Evolutionary conservation across 2,329 filamentous ascomycete genomes (phyloP).

Genomic region (Xylaria digitata): DNA sequence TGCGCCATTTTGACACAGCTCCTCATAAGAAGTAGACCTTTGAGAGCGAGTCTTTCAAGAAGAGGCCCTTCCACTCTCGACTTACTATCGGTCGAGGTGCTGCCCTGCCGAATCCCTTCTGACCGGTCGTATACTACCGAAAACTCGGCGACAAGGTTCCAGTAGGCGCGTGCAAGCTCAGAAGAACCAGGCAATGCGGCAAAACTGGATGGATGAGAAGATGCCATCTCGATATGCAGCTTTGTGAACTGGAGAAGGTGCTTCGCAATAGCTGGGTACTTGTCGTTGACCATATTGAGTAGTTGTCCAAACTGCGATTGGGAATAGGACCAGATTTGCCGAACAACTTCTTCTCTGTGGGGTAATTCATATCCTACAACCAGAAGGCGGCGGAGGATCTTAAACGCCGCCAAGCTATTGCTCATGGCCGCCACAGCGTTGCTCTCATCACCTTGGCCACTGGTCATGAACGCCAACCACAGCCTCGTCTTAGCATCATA

Average conservation of each 20-base stretch:
- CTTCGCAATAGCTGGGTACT: conserved; percentile 69
- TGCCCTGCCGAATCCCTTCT: conserved; percentile 63
- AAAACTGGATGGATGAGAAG: conserved; percentile 83
- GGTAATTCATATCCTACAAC: conserved; percentile 87
- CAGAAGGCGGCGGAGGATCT: conserved; percentile 81
- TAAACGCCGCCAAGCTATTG: conserved; percentile 82
- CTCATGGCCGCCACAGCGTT: conserved; percentile 73
- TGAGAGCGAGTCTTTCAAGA: conserved; percentile 82
- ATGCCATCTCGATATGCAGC: conserved; percentile 87
- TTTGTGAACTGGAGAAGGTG: conserved; percentile 92
- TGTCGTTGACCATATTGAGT: conserved; percentile 65
- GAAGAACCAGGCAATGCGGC: conserved; percentile 83
- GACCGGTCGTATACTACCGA: conserved; percentile 77
- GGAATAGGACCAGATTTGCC: conserved; percentile 82
- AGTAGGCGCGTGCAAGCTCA: conserved; percentile 82
- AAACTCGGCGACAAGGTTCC: conserved; percentile 81
- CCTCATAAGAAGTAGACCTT: conserved; percentile 83
- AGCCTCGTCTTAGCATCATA: conserved; percentile 78
- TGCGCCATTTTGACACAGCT: conserved; percentile 88
- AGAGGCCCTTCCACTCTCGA: conserved; percentile 70
- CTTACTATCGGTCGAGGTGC: conserved; percentile 55
- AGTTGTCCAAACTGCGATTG: conserved; percentile 83
- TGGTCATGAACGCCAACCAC: conserved; percentile 73
- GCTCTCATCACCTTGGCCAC: conserved; percentile 67
- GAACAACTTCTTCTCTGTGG: conserved; percentile 79